Evolutionary conservation across 768 basidiomycete species (phyloP).

Genomic region (Hirschioporus abietinus): DNA sequence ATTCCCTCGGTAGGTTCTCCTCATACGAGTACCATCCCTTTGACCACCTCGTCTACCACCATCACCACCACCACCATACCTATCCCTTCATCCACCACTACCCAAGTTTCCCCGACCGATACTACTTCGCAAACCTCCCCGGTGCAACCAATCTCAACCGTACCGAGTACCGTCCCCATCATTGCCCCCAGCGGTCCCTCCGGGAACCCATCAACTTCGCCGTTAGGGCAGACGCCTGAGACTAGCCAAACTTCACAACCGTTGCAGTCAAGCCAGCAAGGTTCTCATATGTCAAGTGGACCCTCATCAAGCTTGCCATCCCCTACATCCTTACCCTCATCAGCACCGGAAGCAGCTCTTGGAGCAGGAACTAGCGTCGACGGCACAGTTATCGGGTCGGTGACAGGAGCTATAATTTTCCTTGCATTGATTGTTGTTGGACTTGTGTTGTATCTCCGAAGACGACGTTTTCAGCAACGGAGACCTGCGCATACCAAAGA

Average conservation of each 20-base stretch:
- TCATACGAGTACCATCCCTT: background rate
- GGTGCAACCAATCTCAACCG: background rate
- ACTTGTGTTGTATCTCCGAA: constrained; percentile 1
- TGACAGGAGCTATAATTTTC: background rate
- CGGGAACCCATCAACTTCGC: background rate
- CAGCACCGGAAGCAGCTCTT: background rate
- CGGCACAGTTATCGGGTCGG: background rate
- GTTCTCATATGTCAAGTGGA: background rate
- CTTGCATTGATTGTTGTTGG: background rate
- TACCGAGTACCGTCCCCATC: background rate
- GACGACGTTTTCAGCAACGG: background rate
- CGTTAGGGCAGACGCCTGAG: background rate
- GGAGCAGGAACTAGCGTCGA: background rate
- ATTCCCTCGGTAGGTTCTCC: background rate
- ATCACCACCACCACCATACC: background rate
- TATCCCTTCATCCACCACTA: background rate
- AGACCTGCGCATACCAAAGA: background rate
- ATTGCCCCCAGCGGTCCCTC: background rate
- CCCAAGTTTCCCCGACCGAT: background rate
- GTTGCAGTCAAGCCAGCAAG: too few relatives aligned
- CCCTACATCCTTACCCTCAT: background rate
- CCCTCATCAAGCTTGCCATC: background rate
- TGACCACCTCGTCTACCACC: background rate
- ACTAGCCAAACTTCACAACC: background rate
- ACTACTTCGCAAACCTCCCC: background rate